Conservation (phyloP, 2,329 filamentous ascomycete genomes). For the Samsoniella hepiali region DNA sequence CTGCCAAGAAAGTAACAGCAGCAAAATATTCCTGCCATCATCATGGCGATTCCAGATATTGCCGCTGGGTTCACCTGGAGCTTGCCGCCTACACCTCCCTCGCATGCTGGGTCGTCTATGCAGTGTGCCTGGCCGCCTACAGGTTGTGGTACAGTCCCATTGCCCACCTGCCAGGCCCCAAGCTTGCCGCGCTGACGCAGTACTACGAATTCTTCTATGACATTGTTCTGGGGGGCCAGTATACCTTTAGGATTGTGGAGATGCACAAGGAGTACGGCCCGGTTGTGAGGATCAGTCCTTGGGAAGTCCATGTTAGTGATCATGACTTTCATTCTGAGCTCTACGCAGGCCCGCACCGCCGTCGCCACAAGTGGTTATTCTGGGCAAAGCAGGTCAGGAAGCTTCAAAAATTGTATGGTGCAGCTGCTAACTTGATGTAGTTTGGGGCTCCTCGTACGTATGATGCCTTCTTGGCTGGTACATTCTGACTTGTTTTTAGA, state of each 20-base stretch:
- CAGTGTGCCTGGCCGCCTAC: constrained; percentile 28
- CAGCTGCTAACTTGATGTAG: constrained; percentile 21
- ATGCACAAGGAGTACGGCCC: constrained; percentile 42
- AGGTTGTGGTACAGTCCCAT: constrained; percentile 38
- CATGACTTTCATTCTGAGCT: constrained; percentile 39
- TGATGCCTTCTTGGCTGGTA: background rate
- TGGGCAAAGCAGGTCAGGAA: constrained; percentile 34
- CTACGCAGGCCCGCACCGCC: constrained; percentile 31
- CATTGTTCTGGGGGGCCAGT: constrained; percentile 39
- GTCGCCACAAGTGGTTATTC: constrained; percentile 34
- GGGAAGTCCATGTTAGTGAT: constrained; percentile 39
- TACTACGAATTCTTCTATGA: constrained; percentile 45
- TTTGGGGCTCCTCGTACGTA: constrained; percentile 34
- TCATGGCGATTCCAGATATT: too few relatives aligned
- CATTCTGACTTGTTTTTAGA: constrained; percentile 27
- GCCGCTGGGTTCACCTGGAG: constrained; percentile 18
- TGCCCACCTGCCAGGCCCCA: constrained; percentile 38
- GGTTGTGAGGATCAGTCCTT: constrained; percentile 39
- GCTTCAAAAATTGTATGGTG: background rate
- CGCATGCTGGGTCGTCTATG: constrained; percentile 30
- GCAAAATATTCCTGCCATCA: too few relatives aligned
- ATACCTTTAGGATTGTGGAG: constrained; percentile 39
- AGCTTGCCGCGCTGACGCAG: constrained; percentile 37
- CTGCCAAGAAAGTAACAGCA: too few relatives aligned
- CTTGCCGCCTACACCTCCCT: constrained; percentile 26